Evolutionary conservation across 2,329 filamentous ascomycete species (phyloP).

Genomic region (Fusarium odoratissimum): DNA sequence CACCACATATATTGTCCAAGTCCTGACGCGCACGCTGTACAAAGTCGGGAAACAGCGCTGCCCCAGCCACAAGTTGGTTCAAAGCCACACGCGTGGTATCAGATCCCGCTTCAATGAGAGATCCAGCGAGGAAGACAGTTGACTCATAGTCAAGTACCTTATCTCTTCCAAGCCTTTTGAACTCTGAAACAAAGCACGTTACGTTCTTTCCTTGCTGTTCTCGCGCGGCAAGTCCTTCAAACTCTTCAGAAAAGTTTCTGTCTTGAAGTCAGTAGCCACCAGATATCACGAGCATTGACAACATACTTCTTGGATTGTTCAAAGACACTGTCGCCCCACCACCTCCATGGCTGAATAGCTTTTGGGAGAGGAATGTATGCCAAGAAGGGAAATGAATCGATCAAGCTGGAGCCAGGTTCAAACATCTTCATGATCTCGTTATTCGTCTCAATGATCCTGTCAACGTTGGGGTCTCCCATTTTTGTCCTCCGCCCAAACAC

Average conservation of each 20-base stretch:
- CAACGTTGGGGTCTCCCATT: not conserved
- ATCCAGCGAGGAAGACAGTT: not conserved
- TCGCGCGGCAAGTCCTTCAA: not conserved
- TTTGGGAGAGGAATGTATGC: not conserved
- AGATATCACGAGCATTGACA: not conserved
- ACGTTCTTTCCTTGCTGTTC: not conserved
- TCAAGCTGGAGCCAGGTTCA: not conserved
- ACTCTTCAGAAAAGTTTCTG: not conserved
- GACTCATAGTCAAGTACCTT: not conserved
- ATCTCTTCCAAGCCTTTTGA: not conserved
- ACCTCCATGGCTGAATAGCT: not conserved
- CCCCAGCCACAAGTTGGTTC: not conserved
- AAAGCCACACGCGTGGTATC: not conserved
- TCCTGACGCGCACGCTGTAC: not conserved
- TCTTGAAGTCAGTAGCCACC: not conserved
- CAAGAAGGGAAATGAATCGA: not conserved
- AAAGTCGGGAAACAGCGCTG: not conserved
- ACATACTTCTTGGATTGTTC: not conserved
- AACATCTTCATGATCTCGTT: not conserved
- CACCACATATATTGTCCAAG: not conserved
- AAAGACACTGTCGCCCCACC: not conserved
- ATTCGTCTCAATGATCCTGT: not conserved
- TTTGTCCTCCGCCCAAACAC: not conserved
- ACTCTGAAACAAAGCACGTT: not conserved
- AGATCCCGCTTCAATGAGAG: not conserved